Evolutionary conservation across 805 yeast species (phyloP), one percentile per base, ranked within the genome.

Genomic region (Barnettozyma pratensis): DNA sequence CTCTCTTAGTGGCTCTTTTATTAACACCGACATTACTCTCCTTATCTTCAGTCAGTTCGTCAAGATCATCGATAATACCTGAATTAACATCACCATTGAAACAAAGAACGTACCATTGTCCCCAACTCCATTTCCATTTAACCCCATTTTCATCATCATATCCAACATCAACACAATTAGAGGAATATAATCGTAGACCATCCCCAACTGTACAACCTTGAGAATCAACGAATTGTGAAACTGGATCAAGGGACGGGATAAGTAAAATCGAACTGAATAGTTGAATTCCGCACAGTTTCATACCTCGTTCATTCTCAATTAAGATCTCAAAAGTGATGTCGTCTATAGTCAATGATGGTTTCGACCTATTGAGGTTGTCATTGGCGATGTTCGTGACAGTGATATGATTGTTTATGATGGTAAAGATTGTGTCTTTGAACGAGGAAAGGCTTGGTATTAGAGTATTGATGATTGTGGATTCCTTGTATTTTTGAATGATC

Each of bases 41-140:
- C 27, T 27, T 26, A 7, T 31, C 2, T 29, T 10, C 5, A 30
- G 27, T 29, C 35, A 25, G 10, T 28, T 40, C 27, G 11, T 11
- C 25, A 9, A 7, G 7, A 39, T 39, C 25, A 27, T 27, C 28
- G 14, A 8, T 12, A 11, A 12, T 32, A 27, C 19, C 29, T 1
- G 36, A 31, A n/a, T 44, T 47, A 14, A 47, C 39, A 37, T 47
- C 47, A 4, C 47, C 44, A 41, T 43, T 67, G 63, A 39, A 49
- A 46, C 92, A 87, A 83, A 83, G 72, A 3, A 85, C 83, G 56
- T 80, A 83, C 95, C 95, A 87, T 47, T 73, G 69, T 11, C 71
- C 71, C 89, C 90, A 84, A 8, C 61, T 61, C 90, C 90, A 84
- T 47, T 63, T 59, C 90, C 89, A 84, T 39, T 71, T 64, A 26